phyloP scores from a whole-genome alignment of 1,139 yeast species.

The Geotrichum restrictum region DNA sequence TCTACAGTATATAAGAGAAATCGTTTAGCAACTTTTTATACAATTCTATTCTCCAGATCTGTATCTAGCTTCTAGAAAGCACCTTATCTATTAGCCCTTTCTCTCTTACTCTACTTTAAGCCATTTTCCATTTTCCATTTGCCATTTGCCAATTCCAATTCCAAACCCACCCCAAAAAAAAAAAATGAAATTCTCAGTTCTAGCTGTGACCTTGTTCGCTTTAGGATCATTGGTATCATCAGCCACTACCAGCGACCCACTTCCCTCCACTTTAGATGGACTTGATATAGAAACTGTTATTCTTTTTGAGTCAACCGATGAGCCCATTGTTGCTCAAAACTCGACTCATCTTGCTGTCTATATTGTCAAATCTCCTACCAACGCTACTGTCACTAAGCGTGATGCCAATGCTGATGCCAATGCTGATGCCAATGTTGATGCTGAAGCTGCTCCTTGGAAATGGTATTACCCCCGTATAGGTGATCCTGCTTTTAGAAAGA shows the following conservation, averaged over 20 bases:
- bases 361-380: slow-evolving; percentile 4
- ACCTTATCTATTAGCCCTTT: too few species aligned
- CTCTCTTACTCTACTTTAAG: too few species aligned
- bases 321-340: slow-evolving; percentile 5
- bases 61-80: too few species aligned
- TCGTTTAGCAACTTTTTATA: too few species aligned
- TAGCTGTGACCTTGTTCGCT: not conserved
- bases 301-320: not conserved
- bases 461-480: slow-evolving; percentile 14
- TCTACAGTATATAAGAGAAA: too few species aligned
- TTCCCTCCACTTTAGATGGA: slow-evolving; percentile 9
- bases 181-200: not conserved
- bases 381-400: slow-evolving; percentile 1
- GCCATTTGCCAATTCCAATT: not conserved
- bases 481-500: slow-evolving; percentile 10
- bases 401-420: slow-evolving; percentile 6
- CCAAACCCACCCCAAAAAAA: too few species aligned
- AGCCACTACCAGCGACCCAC: slow-evolving; percentile 1
- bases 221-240: not conserved
- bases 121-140: too few species aligned
- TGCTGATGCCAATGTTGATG: not conserved
- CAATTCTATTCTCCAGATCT: too few species aligned
- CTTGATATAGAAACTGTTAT: slow-evolving; percentile 7
- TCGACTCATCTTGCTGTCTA: slow-evolving; percentile 11
- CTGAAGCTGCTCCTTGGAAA: slow-evolving; percentile 12